These are phyloP conservation scores for Trametes villosa DNA, from an alignment of 768 basidiomycete genomes.

Conservation along the genomic window DNA sequence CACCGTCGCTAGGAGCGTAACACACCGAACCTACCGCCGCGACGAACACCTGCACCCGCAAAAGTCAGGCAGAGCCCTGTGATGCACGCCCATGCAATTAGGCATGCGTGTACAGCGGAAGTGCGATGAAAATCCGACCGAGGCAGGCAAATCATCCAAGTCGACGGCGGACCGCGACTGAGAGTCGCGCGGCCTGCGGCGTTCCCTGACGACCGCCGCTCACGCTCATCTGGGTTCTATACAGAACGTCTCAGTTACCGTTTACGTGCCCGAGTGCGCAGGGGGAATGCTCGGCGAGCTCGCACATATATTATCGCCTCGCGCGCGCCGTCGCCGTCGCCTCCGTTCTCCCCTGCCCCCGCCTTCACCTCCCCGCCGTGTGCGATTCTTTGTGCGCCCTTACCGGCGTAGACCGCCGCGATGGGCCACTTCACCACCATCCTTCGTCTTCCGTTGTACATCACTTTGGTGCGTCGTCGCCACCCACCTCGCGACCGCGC, in stretches of 20 bases:
- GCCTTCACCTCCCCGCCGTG: background rate
- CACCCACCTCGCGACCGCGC: background rate
- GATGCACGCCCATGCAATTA: background rate
- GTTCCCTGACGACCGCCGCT: background rate
- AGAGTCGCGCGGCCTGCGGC: background rate
- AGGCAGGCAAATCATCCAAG: background rate
- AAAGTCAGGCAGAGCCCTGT: too few species aligned
- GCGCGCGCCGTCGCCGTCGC: background rate
- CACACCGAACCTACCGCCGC: too few species aligned
- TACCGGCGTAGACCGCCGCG: constrained; percentile 22
- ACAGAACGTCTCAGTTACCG: too few species aligned
- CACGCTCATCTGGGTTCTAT: background rate
- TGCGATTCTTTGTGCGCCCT: constrained; percentile 1
- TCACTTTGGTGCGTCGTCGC: constrained; percentile 18
- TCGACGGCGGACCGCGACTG: background rate
- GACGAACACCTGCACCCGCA: too few species aligned
- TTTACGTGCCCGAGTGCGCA: too few species aligned
- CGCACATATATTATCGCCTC: background rate
- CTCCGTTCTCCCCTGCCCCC: background rate
- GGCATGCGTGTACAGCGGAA: background rate
- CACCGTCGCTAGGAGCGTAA: background rate
- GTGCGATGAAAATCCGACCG: background rate
- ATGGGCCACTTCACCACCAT: constrained; percentile 18
- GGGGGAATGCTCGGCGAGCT: background rate
- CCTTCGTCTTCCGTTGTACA: constrained; percentile 27